Evolutionary conservation across 495 filamentous ascomycete genomes (phyloP).

Genomic region (Neurospora sp.): DNA sequence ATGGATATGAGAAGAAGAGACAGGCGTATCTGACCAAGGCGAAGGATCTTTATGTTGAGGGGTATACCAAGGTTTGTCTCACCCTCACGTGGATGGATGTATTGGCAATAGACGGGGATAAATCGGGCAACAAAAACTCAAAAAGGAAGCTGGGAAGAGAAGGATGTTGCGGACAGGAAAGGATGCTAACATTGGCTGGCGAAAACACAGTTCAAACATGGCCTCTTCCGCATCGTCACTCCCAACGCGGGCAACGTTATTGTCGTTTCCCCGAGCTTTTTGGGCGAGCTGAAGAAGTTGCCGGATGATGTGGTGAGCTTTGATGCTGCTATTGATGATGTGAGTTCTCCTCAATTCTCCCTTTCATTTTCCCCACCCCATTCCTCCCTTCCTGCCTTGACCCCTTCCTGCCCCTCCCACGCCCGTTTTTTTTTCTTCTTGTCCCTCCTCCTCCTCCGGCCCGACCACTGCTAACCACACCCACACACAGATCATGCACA

Average conservation of each 20-base stretch:
- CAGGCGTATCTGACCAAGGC: constrained; percentile 19
- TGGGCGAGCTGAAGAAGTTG: constrained; percentile 26
- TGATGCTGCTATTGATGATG: constrained; percentile 20
- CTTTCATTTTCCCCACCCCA: background rate
- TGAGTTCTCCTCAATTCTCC: constrained; percentile 1
- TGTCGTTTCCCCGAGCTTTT: constrained; percentile 22
- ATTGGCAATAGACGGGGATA: background rate
- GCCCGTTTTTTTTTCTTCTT: no score
- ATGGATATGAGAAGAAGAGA: constrained; percentile 21
- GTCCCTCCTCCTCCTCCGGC: background rate
- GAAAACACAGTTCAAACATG: constrained; percentile 20
- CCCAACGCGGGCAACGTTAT: constrained; percentile 16
- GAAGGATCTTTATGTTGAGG: constrained; percentile 19
- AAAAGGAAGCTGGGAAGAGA: background rate
- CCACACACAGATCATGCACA: constrained; percentile 20
- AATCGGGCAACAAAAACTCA: background rate
- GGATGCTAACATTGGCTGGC: background rate
- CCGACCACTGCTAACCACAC: constrained; percentile 30
- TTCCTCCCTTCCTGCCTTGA: background rate
- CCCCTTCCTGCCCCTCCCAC: no score
- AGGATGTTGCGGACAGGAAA: background rate
- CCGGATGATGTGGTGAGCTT: constrained; percentile 29
- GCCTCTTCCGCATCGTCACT: constrained; percentile 22
- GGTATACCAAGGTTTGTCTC: constrained; percentile 21
- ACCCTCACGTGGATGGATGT: background rate